Conservation (phyloP, 2,329 filamentous ascomycete species). For the Diplodia seriata region DNA sequence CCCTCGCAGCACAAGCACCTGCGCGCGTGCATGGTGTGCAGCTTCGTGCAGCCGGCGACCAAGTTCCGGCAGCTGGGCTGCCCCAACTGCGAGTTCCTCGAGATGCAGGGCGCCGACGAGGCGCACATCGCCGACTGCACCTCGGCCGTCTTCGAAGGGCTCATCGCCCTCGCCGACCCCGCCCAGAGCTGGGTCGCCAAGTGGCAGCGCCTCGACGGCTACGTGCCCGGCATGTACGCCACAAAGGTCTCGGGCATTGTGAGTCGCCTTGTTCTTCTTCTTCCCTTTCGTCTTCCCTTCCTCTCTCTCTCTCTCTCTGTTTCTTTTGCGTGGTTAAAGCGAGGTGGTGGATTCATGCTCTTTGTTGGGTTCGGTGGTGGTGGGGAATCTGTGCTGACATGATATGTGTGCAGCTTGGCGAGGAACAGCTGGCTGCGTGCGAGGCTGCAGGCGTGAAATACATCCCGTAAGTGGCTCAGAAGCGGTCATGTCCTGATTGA, state of each 20-base stretch:
- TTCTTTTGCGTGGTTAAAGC: neutral
- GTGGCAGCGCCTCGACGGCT: conserved; percentile 90
- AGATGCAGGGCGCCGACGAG: conserved; percentile 79
- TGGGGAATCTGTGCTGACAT: neutral
- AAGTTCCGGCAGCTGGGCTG: conserved; percentile 88
- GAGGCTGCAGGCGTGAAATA: conserved; percentile 68
- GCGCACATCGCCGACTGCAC: conserved; percentile 85
- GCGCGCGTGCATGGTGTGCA: conserved; percentile 98
- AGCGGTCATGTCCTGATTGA: neutral
- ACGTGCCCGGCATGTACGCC: conserved; percentile 89
- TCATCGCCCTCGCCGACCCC: conserved; percentile 87
- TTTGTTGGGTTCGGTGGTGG: neutral
- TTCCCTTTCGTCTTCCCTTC: neutral
- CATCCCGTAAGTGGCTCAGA: conserved; percentile 53
- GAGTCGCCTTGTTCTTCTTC: conserved; percentile 40
- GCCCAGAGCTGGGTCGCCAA: conserved; percentile 90
- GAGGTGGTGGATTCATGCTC: too few relatives aligned
- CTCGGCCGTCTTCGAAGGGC: conserved; percentile 91
- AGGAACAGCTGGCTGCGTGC: conserved; percentile 62
- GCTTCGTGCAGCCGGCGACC: conserved; percentile 82
- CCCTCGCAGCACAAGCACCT: conserved; percentile 81
- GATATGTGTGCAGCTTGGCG: conserved; percentile 54
- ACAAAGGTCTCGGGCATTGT: conserved; percentile 88
- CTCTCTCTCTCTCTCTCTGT: neutral
- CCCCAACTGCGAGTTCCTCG: conserved; percentile 96